Base-by-base conservation (phyloP, 306 rosid species). In the Trifolium fragiferum region DNA sequence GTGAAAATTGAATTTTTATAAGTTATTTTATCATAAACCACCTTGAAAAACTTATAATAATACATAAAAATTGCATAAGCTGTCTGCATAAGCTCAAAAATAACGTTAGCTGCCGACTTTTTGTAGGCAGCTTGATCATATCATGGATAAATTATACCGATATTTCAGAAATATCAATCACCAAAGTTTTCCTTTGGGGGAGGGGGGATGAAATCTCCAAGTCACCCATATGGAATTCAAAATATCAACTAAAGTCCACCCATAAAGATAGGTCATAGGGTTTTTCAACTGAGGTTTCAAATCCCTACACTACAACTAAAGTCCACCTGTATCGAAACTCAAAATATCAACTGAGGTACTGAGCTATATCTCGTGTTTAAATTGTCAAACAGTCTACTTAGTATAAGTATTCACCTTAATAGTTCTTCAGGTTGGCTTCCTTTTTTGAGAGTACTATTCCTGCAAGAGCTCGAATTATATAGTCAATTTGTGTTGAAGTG, bases 391-490 rank as follows among this genome's bases (percentile, higher is more conserved):
- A 40, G 1, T 35, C 8, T 6, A 8, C 8, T 37, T 1, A 37
- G 40, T 37, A 37, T 37, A 7, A 7, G 44, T 43, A 47, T 50
- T 68, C 84, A 93, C 98, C 98, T 90, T 84, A 93, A 77, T 14
- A 93, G 85, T 81, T 93, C 98, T 83, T 90, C 96, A 13, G 64
- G 70, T 78, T 84, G 89, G 76, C 83, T 81, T 67, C 69, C 88
- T 82, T 84, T 86, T 43, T 57, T 78, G 62, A 81, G 74, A 35
- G 74, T 30, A 55, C 70, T 78, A 61, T 79, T 87, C 91, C 97
- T 93, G 96, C 85, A 77, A 78, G 67, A 74, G 38, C 32, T 37
- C 74, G 73, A 71, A 76, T 76, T 50, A 58, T 27, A 47, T 23
- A 41, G 19, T 33, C 47, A 12, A 20, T 50, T 25, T 62, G 70